phyloP scores from a whole-genome alignment of 257 asterid genomes.

The Solanum clarkiae region DNA sequence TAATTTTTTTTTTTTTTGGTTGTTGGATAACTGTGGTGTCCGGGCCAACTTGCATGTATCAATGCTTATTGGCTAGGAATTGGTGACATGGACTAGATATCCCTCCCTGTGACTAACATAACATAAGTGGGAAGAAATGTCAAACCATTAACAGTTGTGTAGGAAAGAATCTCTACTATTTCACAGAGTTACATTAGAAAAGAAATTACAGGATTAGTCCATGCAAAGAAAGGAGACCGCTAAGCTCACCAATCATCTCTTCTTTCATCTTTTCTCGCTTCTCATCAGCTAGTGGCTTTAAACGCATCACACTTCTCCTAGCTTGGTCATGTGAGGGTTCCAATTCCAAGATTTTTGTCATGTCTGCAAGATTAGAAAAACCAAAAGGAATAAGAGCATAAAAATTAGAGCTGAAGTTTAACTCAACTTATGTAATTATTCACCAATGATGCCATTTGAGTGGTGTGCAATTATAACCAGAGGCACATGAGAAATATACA shows the following conservation, averaged over 20 bases:
- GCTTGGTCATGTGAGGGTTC: slow-evolving; percentile 77
- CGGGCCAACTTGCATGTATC: background rate
- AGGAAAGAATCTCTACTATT: background rate
- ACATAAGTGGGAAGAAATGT: background rate
- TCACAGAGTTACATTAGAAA: background rate
- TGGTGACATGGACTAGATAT: background rate
- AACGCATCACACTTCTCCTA: slow-evolving; percentile 57
- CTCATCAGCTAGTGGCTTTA: slow-evolving; percentile 90
- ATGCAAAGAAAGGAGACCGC: background rate
- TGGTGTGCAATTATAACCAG: background rate
- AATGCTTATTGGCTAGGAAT: background rate
- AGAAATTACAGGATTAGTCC: background rate
- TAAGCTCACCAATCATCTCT: slow-evolving; percentile 86
- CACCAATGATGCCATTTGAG: background rate
- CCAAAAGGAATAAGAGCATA: background rate
- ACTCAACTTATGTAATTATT: background rate
- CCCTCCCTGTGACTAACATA: background rate
- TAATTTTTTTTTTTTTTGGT: background rate
- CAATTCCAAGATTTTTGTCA: slow-evolving; percentile 70
- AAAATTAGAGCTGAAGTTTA: background rate
- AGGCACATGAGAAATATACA: background rate
- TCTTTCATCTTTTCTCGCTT: slow-evolving; percentile 97
- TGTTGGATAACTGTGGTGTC: background rate
- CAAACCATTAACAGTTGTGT: background rate
- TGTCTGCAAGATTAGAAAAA: slow-evolving; percentile 32